Evolutionary conservation across 495 filamentous ascomycete genomes (phyloP), one percentile per base, ranked within the genome.

Genomic region (Neurospora sp.): DNA sequence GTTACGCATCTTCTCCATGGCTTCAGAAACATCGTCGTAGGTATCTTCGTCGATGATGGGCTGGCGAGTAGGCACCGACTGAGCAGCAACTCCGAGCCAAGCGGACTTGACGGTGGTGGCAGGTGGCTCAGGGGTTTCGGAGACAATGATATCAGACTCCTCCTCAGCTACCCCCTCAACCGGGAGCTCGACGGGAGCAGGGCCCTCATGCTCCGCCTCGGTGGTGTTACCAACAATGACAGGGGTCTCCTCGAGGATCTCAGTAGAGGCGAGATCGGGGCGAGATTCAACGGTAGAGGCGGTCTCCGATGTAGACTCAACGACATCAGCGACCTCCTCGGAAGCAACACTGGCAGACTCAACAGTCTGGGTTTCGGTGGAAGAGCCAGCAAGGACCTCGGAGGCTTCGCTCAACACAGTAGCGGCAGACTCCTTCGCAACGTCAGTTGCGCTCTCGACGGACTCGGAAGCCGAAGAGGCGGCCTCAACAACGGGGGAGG

Each of bases 1-100:
- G 0, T 85, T 82, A 35, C 90, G 87, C 9, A 88, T 86, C 14
- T 88, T 88, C 73, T 92, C 92, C 72, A 93, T 84, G 44, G 87
- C 86, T 39, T 86, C 85, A 2, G 91, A 90, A 5, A 90, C 90
- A 54, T 91, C 89, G 14, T 82, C 83, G 71, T 75, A 72, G 9
- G 77, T 69, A 18, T 83, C 79, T 1, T 84, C 82, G 23, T 86
- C 83, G 12, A 86, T 74, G 39, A 86, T 80, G 42, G 82, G 80
- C 66, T 81, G 70, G 39, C 81, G 82, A 44, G 75, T 81, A 27
- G 85, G 84, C 1, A 84, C 84, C 3, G 79, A 79, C 72, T 86
- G 83, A 5, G 85, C 85, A 4, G 82, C 83, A 18, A 79, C 84
- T 41, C 85, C 85, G 39, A 86, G 81, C 0, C 84, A 74, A n/a